Base-by-base conservation (phyloP, 352 stramenopile species). In the Globisporangium carolinianum region DNA sequence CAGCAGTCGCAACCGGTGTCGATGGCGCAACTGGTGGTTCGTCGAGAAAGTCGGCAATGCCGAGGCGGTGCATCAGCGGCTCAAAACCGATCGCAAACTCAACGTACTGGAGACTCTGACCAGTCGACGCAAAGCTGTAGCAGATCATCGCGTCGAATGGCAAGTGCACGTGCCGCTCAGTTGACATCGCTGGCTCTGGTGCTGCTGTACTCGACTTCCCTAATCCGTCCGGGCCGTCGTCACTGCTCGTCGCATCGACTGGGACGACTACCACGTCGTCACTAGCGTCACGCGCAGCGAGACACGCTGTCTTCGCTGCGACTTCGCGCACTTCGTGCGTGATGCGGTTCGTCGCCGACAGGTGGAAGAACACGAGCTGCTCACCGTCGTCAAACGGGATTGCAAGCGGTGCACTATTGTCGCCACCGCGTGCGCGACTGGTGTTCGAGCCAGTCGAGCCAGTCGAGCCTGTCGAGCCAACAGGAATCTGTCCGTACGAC, bases 21-120 rank as follows among this genome's bases (percentile, higher is more conserved):
- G 24, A 24, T 2, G 24, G 24, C 24, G 24, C 24, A 24, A 32
- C 24, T 24, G 24, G 24, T 3, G 24, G 24, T 32, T 55, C 51
- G 36, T 36, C 36, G 47, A 94, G 71, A 45, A 94, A 93, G 4
- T 69, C 42, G 0, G 68, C 70, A 17, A 94, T 63, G 24, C 72
- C 83, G 17, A 94, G 68, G 7, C 75, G 66, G 51, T 94, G 76
- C 67, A 94, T 78, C n/a, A 94, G 71, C 32, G 80, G 66, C 53
- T 94, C 85, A 60, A 91, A 94, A 15, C 85, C 83, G 57, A 94
- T 91, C 8, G 85, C 85, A 60, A 92, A 93, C 67, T 94, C 85
- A 52, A 94, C 68, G 67, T 94, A 93, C 60, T 94, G 83, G 6
- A 94, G 61, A 32, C 24, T 32, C 37, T 57, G 58, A 36, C 57